Evolutionary conservation across 2,329 filamentous ascomycete species (phyloP), one percentile per base, ranked within the genome.

Genomic region (Xylariales sp.): DNA sequence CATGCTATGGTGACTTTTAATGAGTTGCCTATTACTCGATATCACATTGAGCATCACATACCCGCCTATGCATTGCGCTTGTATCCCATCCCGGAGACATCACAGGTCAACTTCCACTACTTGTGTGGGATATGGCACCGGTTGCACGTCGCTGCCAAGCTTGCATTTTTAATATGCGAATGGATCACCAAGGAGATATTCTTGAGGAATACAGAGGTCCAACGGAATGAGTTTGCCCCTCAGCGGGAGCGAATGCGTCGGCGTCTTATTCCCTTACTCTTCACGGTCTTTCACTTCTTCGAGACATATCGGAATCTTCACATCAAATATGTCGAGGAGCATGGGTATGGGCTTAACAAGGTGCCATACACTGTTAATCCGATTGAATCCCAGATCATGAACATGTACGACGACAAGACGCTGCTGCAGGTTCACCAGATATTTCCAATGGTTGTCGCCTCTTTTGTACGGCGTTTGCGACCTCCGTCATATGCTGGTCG

Each of bases 241-340:
- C 78, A 83, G 51, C 66, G 70, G 44, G 74, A 78, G 55, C 70
- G 79, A 12, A 83, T 83, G 79, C 74, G 78, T 33, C 74, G 77
- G 43, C 70, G 79, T 34, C 61, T 83, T 7, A 79, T 81, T 39
- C 79, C 79, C 1, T 55, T 82, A 6, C 65, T 83, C 13, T 83
- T 83, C 47, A 81, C 78, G 11, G 65, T 81, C 17, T 83, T 83
- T 46, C 79, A 83, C 54, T 83, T 83, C 51, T 83, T 83, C 52
- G 79, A 83, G 53, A 78, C 68, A 1, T 82, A 81, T 51, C 73
- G 79, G 41, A 70, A 67, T 27, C 61, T 80, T 3, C 77, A 83
- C 47, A 55, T 81, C 6, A 60, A 76, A 46, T 75, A 77, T 43
- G 67, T 83, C 17, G 60, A 63, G 33, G 64, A 74, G 33, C 65